Conservation (phyloP, 169 alveolate species). For the Eimeria maxima region DNA sequence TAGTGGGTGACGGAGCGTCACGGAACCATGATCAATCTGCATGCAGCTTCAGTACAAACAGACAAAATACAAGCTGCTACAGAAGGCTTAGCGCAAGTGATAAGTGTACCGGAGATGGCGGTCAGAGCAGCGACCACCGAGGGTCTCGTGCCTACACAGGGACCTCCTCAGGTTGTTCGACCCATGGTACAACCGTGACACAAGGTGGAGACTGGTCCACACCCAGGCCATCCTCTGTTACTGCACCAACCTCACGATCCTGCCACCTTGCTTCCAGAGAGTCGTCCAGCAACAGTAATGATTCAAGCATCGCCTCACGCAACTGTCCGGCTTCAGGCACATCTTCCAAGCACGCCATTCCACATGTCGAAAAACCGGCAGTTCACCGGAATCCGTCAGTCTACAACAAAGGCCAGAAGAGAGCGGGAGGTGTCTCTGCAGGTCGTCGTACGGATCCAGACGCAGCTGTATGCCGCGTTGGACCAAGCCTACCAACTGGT, state of each 20-base stretch:
- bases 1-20: not conserved
- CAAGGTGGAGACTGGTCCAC: not conserved
- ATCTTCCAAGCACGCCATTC: not conserved
- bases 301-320: not conserved
- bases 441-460: not conserved
- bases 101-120: not conserved
- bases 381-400: constrained; percentile 41
- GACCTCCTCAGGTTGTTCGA: constrained; percentile 2
- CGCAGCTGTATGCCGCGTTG: not conserved
- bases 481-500: constrained; percentile 19
- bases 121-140: not conserved
- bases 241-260: not conserved
- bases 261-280: not conserved
- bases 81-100: constrained; percentile 9
- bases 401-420: not conserved
- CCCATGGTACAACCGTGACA: not conserved
- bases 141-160: not conserved
- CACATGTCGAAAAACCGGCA: not conserved
- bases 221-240: not conserved
- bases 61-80: not conserved
- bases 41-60: not conserved
- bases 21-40: constrained; percentile 5
- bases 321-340: not conserved
- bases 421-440: not conserved
- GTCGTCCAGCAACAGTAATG: not conserved